phyloP scores from a whole-genome alignment of 1,284 basidiomycete genomes.

The Cryptococcus neoformans region DNA sequence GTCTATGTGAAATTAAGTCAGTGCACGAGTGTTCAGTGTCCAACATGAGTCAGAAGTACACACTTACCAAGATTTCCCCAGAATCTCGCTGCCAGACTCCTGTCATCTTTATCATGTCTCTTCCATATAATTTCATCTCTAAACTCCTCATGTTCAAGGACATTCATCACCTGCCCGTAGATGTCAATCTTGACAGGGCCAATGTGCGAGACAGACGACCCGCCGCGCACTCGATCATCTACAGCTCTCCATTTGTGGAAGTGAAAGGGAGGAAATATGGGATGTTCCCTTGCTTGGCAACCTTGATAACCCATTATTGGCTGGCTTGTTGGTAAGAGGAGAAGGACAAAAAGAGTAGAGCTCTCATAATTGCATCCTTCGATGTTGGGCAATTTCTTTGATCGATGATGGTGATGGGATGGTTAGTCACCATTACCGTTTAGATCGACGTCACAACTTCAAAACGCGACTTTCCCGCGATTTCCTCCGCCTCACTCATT shows the following conservation, averaged over 20 bases:
- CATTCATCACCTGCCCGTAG: background rate
- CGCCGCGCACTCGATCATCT: slow-evolving; percentile 53
- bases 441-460: no score
- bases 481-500: no score
- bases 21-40: background rate
- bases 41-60: background rate
- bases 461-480: no score
- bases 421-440: no score
- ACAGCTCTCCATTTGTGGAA: slow-evolving; percentile 46
- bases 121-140: slow-evolving; percentile 1
- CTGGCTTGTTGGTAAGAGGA: no score
- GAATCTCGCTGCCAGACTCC: slow-evolving; percentile 23
- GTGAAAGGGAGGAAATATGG: slow-evolving; percentile 39
- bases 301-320: no score
- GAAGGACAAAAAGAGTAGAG: no score
- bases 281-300: background rate
- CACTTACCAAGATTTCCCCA: slow-evolving; percentile 34
- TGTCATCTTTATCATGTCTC: background rate
- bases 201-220: slow-evolving; percentile 48
- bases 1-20: slow-evolving; percentile 32
- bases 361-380: no score
- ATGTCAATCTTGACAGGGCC: slow-evolving; percentile 24
- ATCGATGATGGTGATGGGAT: no score
- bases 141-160: background rate
- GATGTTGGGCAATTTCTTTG: no score